These are phyloP conservation scores for Ogataea dorogensis DNA, from an alignment of 805 yeast species.

Conservation along the genomic window DNA sequence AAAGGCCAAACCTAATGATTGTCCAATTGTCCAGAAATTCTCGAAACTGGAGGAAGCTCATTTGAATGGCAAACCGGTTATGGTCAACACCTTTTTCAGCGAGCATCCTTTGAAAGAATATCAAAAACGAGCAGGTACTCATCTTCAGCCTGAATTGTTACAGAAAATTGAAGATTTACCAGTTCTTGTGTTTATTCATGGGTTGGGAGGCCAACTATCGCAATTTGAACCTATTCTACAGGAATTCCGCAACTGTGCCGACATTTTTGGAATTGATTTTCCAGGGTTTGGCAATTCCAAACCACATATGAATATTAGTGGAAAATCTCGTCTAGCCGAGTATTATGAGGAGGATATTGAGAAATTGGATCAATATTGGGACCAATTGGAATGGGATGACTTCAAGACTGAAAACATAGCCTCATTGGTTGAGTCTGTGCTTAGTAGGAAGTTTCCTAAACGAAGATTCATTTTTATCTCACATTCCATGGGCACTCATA, in stretches of 20 bases:
- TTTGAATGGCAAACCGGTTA: slow-evolving; percentile 34
- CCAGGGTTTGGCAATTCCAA: slow-evolving; percentile 82
- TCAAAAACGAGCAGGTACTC: slow-evolving; percentile 26
- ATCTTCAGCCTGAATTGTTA: slow-evolving; percentile 23
- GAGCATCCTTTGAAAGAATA: slow-evolving; percentile 49
- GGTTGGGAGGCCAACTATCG: slow-evolving; percentile 85
- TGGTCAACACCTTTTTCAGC: slow-evolving; percentile 43
- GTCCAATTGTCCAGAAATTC: slow-evolving; percentile 52
- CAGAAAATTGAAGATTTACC: slow-evolving; percentile 51
- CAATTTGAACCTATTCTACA: slow-evolving; percentile 78
- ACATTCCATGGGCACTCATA: slow-evolving; percentile 59
- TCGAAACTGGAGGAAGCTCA: slow-evolving; percentile 40
- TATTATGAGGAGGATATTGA: slow-evolving; percentile 21
- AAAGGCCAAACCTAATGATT: slow-evolving; percentile 50
- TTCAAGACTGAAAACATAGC: slow-evolving; percentile 43
- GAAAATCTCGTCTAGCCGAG: slow-evolving; percentile 22
- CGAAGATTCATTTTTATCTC: slow-evolving; percentile 46
- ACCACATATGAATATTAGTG: slow-evolving; percentile 16
- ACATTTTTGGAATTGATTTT: slow-evolving; percentile 69
- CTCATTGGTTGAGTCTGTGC: slow-evolving; percentile 37
- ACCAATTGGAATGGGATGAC: slow-evolving; percentile 39
- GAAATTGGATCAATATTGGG: slow-evolving; percentile 29
- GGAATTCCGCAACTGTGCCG: slow-evolving; percentile 58
- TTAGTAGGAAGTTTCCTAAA: slow-evolving; percentile 40
- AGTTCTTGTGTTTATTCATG: slow-evolving; percentile 70